Conservation (phyloP, 768 basidiomycete genomes). For the Lentinula aciculospora region DNA sequence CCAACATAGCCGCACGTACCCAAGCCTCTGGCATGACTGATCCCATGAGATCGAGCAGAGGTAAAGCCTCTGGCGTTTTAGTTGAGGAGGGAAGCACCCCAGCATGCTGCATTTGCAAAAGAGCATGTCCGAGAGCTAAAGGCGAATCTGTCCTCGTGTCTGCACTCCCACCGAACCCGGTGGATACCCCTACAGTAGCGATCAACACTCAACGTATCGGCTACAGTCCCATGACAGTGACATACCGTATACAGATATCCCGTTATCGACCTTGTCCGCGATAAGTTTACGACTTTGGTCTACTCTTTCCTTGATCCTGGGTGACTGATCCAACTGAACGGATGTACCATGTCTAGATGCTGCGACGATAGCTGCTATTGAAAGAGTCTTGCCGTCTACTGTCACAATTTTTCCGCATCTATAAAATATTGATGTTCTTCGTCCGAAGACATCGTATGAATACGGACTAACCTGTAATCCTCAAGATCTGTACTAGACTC, state of each 20-base stretch:
- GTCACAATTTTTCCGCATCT: constrained; percentile 60
- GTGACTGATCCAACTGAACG: constrained; percentile 45
- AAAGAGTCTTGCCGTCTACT: constrained; percentile 65
- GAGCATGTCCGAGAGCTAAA: constrained; percentile 67
- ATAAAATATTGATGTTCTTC: constrained; percentile 1
- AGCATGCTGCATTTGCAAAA: constrained; percentile 79
- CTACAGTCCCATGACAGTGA: neutral
- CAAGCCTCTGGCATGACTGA: constrained; percentile 82
- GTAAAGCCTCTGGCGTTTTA: constrained; percentile 44
- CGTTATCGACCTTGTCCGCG: constrained; percentile 50
- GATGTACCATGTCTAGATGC: constrained; percentile 57
- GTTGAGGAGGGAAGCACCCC: constrained; percentile 67
- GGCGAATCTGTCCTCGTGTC: constrained; percentile 79
- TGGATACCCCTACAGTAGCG: constrained; percentile 15
- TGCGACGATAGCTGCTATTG: constrained; percentile 75
- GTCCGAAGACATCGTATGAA: neutral
- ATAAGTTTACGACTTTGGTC: constrained; percentile 61
- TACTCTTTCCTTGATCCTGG: constrained; percentile 44
- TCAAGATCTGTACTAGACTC: constrained; percentile 58
- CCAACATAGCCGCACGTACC: constrained; percentile 82
- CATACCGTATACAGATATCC: constrained; percentile 6
- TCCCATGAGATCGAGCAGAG: constrained; percentile 64
- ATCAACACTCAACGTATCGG: neutral
- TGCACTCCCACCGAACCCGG: constrained; percentile 85
- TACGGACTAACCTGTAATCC: constrained; percentile 45